Conservation (phyloP, 116 monocot species). For the Zostera marina region DNA sequence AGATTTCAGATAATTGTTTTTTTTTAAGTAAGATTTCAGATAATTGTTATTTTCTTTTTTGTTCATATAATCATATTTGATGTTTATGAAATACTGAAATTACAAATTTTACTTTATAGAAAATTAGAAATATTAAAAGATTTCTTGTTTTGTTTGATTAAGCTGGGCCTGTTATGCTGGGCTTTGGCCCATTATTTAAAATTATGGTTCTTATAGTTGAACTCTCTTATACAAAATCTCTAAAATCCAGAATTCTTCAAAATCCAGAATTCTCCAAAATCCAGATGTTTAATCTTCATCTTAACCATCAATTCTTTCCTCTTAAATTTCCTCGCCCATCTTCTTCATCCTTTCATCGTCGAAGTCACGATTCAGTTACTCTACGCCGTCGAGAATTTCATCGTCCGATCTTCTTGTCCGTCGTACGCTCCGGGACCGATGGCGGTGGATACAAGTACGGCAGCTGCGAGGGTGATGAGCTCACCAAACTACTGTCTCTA, state of each 20-base stretch:
- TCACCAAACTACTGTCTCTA: slow-evolving; percentile 38
- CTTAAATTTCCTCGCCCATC: background rate
- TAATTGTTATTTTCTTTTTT: background rate
- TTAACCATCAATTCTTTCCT: background rate
- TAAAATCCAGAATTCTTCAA: background rate
- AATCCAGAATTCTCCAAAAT: background rate
- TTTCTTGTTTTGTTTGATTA: too few relatives aligned
- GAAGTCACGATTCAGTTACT: background rate
- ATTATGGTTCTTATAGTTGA: background rate
- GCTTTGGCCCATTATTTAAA: too few relatives aligned
- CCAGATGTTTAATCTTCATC: background rate
- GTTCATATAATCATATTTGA: background rate
- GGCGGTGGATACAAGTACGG: slow-evolving; percentile 3
- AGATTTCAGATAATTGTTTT: slow-evolving; percentile 4
- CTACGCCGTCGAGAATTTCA: background rate
- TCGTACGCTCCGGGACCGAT: background rate
- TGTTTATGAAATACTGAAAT: too few relatives aligned
- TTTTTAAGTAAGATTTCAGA: too few relatives aligned
- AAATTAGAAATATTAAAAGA: too few relatives aligned
- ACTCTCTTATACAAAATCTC: background rate
- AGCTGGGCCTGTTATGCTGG: too few relatives aligned
- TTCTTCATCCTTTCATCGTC: background rate
- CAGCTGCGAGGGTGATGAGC: slow-evolving; percentile 22
- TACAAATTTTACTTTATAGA: too few relatives aligned
- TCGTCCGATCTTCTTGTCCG: background rate